phyloP scores from a whole-genome alignment of 805 yeast genomes.

The Starmerella vaccinii region DNA sequence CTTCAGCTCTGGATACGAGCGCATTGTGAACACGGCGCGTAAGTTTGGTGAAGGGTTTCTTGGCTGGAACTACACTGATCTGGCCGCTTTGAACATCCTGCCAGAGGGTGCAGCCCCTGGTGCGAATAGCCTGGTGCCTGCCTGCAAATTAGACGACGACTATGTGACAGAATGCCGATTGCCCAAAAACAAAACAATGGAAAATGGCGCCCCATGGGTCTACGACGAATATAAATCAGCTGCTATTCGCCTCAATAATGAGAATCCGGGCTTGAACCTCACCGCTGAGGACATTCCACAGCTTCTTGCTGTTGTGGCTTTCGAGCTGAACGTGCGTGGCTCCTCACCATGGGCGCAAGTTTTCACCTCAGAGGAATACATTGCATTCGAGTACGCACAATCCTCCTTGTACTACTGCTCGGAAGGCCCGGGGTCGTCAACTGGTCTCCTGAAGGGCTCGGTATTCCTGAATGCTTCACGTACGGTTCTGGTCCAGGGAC shows the following conservation, averaged over 20 bases:
- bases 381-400: slow-evolving; percentile 24
- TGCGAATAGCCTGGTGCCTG: slow-evolving; percentile 23
- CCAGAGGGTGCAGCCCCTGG: slow-evolving; percentile 23
- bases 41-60: slow-evolving; percentile 28
- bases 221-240: slow-evolving; percentile 19
- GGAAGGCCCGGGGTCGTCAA: slow-evolving; percentile 28
- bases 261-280: slow-evolving; percentile 31
- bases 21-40: slow-evolving; percentile 33
- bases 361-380: slow-evolving; percentile 27
- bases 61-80: slow-evolving; percentile 24
- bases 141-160: slow-evolving; percentile 25
- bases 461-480: slow-evolving; percentile 42
- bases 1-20: slow-evolving; percentile 45
- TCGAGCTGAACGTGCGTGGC: slow-evolving; percentile 41
- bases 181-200: slow-evolving; percentile 8
- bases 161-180: slow-evolving; percentile 14
- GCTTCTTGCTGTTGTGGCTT: slow-evolving; percentile 39
- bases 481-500: slow-evolving; percentile 36
- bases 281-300: slow-evolving; percentile 34
- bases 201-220: slow-evolving; percentile 14
- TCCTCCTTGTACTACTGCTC: slow-evolving; percentile 24
- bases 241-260: slow-evolving; percentile 24
- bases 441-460: slow-evolving; percentile 35
- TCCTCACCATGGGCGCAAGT: slow-evolving; percentile 34
- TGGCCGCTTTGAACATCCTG: slow-evolving; percentile 23